Base-by-base conservation (phyloP, 306 rosid species). In the Abrus pulchellus region DNA sequence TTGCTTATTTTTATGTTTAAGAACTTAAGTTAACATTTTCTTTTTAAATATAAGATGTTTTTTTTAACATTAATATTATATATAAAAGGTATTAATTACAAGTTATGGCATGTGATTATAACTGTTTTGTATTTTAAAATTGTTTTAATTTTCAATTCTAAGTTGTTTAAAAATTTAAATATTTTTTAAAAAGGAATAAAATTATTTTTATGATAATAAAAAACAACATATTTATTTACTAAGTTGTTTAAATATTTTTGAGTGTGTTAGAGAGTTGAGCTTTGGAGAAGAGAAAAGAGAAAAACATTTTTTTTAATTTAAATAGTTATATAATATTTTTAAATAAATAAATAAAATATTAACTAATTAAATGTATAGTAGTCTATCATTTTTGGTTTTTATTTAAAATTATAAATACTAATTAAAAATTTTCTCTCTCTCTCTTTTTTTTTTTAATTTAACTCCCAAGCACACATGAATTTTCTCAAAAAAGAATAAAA, bases 401-500 rank as follows among this genome's bases (percentile, higher is more conserved):
- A 63, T 65, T 40, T 28, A 1, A 66, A 68, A 28, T 33, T 72
- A 20, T 5, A 20, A 74, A 53, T 5, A 36, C 20, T 20, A 20
- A 20, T 20, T 20, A 20, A 20, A 20, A 20, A 20, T 20, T 20
- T 20, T 20, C 20, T 20, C 20, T 20, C 20, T 20, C 20, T 20
- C 20, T 20, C 0, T 20, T 20, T 20, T 20, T 20, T 20, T 20
- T 20, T n/a, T n/a, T n/a, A n/a, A 20, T 20, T 20, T 20, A 20
- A 20, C 20, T 20, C 20, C 20, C 20, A 20, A 20, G 20, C 20
- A 20, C 20, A 20, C 20, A 20, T 20, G 20, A 5, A 0, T 66
- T 34, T 47, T 55, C 63, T 66, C 10, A 47, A 45, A 44, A 81
- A 13, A 68, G 54, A 48, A 75, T 68, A 57, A 68, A 68, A 59